Conservation (phyloP, 768 basidiomycete species). For the Fibroporia radiculosa region DNA sequence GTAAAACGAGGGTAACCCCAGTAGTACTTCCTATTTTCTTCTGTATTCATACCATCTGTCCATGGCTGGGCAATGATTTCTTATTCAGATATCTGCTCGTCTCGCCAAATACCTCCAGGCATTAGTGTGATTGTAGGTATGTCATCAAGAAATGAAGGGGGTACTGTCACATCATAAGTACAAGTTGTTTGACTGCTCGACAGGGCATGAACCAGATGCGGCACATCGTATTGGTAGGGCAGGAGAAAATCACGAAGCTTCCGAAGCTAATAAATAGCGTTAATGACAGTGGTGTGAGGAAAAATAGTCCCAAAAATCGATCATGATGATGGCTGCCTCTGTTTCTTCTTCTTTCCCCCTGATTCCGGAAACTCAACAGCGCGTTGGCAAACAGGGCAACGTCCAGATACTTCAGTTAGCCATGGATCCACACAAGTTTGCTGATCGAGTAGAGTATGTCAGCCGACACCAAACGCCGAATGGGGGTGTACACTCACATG, state of each 20-base stretch:
- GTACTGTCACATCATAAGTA: too few relatives aligned
- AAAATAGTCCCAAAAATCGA: not conserved
- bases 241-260: not conserved
- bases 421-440: slow-evolving; percentile 89
- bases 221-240: not conserved
- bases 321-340: slow-evolving; percentile 4
- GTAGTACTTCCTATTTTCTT: not conserved
- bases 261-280: not conserved
- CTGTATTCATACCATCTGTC: not conserved
- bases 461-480: slow-evolving; percentile 5
- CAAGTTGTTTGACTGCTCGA: too few relatives aligned
- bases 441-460: slow-evolving; percentile 32
- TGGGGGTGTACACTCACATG: slow-evolving; percentile 51
- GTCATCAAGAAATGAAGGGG: too few relatives aligned
- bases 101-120: too few relatives aligned
- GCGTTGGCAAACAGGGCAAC: slow-evolving; percentile 83
- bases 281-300: not conserved
- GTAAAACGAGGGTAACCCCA: slow-evolving; percentile 8
- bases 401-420: slow-evolving; percentile 76
- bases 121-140: too few relatives aligned
- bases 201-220: too few relatives aligned
- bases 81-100: too few relatives aligned
- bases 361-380: slow-evolving; percentile 44
- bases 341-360: slow-evolving; percentile 13
- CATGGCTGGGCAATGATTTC: too few relatives aligned